Percentiles rank a stretch among this genome's conserved stretches.
Conservation (phyloP, 2,329 filamentous ascomycete genomes). For the Westerdykella ornata region DNA sequence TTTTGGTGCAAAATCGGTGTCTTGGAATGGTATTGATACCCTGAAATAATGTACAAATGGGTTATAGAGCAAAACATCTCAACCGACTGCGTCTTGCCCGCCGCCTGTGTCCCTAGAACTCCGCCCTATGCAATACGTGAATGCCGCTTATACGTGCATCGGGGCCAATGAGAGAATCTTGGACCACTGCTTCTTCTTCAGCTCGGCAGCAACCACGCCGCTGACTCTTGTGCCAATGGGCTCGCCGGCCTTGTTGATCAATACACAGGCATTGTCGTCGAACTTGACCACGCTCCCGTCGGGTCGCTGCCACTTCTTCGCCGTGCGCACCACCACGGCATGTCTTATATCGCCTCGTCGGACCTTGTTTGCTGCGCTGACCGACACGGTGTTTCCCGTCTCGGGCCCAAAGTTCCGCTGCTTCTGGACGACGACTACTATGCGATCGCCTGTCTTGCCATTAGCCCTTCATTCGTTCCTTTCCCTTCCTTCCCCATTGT, state of each 20-base stretch:
- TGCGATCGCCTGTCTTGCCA: slow-evolving; percentile 68
- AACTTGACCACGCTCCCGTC: slow-evolving; percentile 90
- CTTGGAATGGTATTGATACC: slow-evolving; percentile 28
- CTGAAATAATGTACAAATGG: slow-evolving; percentile 21
- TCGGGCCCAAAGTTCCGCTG: slow-evolving; percentile 72
- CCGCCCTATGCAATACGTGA: neutral
- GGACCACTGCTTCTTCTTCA: slow-evolving; percentile 91
- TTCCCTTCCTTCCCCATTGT: neutral
- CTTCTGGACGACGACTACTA: slow-evolving; percentile 96
- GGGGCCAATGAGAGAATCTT: slow-evolving; percentile 96
- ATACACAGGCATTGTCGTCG: slow-evolving; percentile 95
- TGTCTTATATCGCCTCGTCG: slow-evolving; percentile 94
- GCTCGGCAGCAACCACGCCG: slow-evolving; percentile 81
- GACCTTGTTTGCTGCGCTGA: slow-evolving; percentile 80
- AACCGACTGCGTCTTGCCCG: neutral
- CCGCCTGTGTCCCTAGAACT: neutral
- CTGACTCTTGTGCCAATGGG: slow-evolving; percentile 73
- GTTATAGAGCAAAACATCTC: neutral
- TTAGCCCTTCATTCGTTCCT: slow-evolving; percentile 7
- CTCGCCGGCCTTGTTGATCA: slow-evolving; percentile 95
- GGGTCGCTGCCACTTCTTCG: slow-evolving; percentile 75
- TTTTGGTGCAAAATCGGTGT: slow-evolving; percentile 21
- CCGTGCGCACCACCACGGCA: slow-evolving; percentile 87
- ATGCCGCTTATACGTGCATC: slow-evolving; percentile 56
- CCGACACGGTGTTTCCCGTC: slow-evolving; percentile 63